Base-by-base conservation (phyloP, 768 basidiomycete species). In the Atractiella rhizophila region DNA sequence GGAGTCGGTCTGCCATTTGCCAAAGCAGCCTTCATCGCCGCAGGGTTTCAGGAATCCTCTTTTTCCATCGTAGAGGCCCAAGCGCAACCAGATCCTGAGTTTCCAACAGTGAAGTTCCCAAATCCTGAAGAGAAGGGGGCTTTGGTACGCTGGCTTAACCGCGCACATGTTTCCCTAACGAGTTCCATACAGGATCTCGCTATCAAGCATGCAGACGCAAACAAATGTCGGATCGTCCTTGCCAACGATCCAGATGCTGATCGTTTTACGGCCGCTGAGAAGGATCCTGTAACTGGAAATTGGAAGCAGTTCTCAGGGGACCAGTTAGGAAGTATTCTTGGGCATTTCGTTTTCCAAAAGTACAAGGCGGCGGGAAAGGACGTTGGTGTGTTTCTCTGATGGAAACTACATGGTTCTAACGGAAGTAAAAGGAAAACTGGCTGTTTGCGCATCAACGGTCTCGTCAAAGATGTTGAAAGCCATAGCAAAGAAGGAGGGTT, bases 221-320 rank as follows among this genome's bases (percentile, higher is more conserved):
- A 62, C 15, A 64, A 63, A 0, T 70, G 68, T 4, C 54, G 57
- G 19, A 73, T 81, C 53, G 71, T 86, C 2, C 61, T 86, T 15
- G 80, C 83, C 3, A 81, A 86, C 55, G 83, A 85, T 57, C 83
- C 82, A 0, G 82, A 86, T 52, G 69, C 76, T 4, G 82, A 85
- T 58, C 62, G 77, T 27, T 83, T 85, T 54, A 65, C 71, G 9
- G 76, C 76, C 19, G 79, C 74, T 25, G 73, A 81, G 56, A 69
- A 64, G 57, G 53, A 16, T 19, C 29, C 61, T 76, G 74, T 50
- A 46, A 49, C 42, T 35, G 74, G 70, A 5, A 57, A 57, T 41
- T 83, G 80, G 74, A 61, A 57, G 2, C 58, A 62, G 11, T 83
- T 86, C 56, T 80, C 79, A 0, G 82, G 82, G 3, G 81, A 86